A percentile compares a stretch with the other conserved stretches of the same genome.
Conservation (phyloP, 495 filamentous ascomycete species). For the Aspergillus asperescens region DNA sequence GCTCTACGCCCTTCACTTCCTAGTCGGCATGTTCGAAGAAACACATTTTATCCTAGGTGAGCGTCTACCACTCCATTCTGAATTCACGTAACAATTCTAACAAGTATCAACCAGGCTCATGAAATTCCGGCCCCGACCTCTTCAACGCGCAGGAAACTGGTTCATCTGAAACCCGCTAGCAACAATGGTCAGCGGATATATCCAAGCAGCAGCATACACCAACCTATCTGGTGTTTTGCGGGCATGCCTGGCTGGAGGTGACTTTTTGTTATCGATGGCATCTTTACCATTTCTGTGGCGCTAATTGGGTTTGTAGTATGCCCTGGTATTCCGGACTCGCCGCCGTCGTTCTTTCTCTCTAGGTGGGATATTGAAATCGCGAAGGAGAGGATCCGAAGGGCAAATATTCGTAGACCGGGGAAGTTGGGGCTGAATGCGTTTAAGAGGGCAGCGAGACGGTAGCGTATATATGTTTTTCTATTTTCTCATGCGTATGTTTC, state of each 20-base stretch:
- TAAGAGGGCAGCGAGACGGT: conserved; percentile 36
- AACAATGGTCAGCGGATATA: conserved; percentile 36
- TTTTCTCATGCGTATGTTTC: conserved; percentile 37
- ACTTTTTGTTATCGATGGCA: conserved; percentile 47
- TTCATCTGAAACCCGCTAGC: conserved; percentile 35
- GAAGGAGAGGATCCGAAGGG: conserved; percentile 26
- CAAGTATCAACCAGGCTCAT: conserved; percentile 23
- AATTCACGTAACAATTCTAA: background rate
- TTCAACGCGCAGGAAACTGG: conserved; percentile 37
- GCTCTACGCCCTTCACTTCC: conserved; percentile 48
- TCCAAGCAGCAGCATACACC: conserved; percentile 45
- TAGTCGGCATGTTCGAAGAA: conserved; percentile 44
- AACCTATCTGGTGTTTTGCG: conserved; percentile 38
- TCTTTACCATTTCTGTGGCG: conserved; percentile 47
- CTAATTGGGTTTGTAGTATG: conserved; percentile 41
- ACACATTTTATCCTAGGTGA: conserved; percentile 38
- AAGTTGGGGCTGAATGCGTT: conserved; percentile 38
- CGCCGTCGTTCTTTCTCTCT: conserved; percentile 37
- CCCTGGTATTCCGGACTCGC: conserved; percentile 45
- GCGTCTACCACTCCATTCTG: background rate
- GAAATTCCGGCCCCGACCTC: conserved; percentile 37
- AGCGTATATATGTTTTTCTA: conserved; percentile 47
- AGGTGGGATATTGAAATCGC: conserved; percentile 34
- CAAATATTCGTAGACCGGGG: conserved; percentile 30
- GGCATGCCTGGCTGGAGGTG: conserved; percentile 47